A percentile compares a stretch with the other conserved stretches of the same genome.
phyloP scores from a whole-genome alignment of 2,329 filamentous ascomycete genomes.

The Fusarium stilboides region DNA sequence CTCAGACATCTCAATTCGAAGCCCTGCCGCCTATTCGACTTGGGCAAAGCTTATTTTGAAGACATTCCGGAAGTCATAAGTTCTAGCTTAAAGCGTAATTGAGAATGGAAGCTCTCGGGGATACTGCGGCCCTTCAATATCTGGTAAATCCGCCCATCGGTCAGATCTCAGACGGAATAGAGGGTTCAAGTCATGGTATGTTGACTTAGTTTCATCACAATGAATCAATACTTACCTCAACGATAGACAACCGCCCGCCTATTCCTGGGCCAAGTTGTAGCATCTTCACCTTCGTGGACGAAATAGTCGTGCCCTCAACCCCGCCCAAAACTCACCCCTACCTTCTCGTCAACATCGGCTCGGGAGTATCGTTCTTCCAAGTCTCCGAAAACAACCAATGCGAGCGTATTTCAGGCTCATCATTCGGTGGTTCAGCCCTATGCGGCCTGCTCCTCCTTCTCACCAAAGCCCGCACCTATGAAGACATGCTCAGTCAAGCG shows the following conservation, averaged over 20 bases:
- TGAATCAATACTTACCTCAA: accelerated
- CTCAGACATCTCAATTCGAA: background rate
- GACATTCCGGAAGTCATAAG: too few species aligned
- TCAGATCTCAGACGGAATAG: slow-evolving; percentile 22
- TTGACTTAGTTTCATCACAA: accelerated
- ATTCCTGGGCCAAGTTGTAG: slow-evolving; percentile 66
- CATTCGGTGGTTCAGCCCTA: slow-evolving; percentile 92
- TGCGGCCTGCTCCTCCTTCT: slow-evolving; percentile 95
- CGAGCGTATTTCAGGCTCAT: slow-evolving; percentile 93
- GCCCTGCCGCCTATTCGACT: too few species aligned
- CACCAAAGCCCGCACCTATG: slow-evolving; percentile 92
- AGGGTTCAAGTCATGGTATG: slow-evolving; percentile 28
- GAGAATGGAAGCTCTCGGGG: background rate
- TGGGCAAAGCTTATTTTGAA: too few species aligned
- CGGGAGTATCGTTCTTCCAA: slow-evolving; percentile 96
- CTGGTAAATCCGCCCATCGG: background rate
- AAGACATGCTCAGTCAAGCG: slow-evolving; percentile 95
- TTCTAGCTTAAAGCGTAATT: accelerated
- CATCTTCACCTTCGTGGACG: slow-evolving; percentile 95
- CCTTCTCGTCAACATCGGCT: slow-evolving; percentile 97
- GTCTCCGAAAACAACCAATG: slow-evolving; percentile 90
- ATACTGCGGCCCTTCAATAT: background rate
- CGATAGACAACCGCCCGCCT: slow-evolving; percentile 15
- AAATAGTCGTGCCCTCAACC: slow-evolving; percentile 89
- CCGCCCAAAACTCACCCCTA: slow-evolving; percentile 91